These are phyloP conservation scores for Talaromyces thailandensis DNA, from an alignment of 495 filamentous ascomycete genomes.

Conservation along the genomic window DNA sequence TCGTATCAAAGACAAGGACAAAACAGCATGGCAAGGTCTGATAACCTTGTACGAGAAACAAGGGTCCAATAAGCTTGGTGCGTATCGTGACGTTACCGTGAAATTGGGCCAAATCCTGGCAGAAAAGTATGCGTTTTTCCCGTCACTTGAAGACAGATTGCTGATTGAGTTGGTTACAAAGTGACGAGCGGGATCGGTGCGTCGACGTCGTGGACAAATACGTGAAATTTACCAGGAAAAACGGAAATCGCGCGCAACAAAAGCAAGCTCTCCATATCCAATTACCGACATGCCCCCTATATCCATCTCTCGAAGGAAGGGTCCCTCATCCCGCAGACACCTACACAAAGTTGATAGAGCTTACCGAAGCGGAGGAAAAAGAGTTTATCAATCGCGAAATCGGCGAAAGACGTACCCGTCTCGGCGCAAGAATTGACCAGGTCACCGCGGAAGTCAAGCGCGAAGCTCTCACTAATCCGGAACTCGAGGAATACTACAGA, in stretches of 20 bases:
- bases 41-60: constrained; percentile 77
- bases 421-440: constrained; percentile 74
- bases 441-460: constrained; percentile 80
- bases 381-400: constrained; percentile 88
- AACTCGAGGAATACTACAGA: constrained; percentile 65
- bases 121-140: constrained; percentile 43
- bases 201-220: constrained; percentile 79
- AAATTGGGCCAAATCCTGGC: constrained; percentile 67
- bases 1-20: constrained; percentile 48
- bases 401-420: constrained; percentile 74
- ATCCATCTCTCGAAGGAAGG: constrained; percentile 75
- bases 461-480: constrained; percentile 64
- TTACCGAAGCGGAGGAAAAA: constrained; percentile 79
- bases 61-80: constrained; percentile 53
- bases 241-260: constrained; percentile 64
- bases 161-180: constrained; percentile 17
- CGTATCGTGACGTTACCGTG: constrained; percentile 64
- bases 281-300: constrained; percentile 69
- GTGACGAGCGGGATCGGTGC: constrained; percentile 59
- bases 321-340: constrained; percentile 72
- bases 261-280: constrained; percentile 64
- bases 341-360: constrained; percentile 75
- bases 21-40: constrained; percentile 84
- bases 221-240: constrained; percentile 53
- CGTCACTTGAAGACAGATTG: neutral